Evolutionary conservation across 805 yeast genomes (phyloP).

Genomic region (Dipodascus geniculatus): DNA sequence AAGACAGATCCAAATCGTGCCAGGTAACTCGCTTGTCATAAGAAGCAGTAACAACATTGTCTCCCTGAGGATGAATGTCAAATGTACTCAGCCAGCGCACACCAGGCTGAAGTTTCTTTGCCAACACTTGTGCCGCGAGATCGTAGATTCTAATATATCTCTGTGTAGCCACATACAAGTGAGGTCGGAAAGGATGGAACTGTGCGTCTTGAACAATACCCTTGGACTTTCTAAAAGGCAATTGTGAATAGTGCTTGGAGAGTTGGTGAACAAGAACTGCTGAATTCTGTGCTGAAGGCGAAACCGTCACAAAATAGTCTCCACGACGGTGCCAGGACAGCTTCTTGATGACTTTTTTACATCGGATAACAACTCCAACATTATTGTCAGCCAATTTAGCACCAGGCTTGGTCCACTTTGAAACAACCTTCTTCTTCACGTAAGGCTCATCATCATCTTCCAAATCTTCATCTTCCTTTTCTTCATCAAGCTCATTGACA

Average conservation of each 20-base stretch:
- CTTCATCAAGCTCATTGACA: conserved; percentile 17
- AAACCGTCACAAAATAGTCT: conserved; percentile 91
- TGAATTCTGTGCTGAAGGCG: conserved; percentile 83
- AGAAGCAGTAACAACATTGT: conserved; percentile 82
- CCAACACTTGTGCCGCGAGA: conserved; percentile 69
- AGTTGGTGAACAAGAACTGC: conserved; percentile 91
- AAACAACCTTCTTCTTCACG: conserved; percentile 35
- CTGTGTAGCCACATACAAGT: conserved; percentile 86
- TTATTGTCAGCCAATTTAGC: conserved; percentile 49
- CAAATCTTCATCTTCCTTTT: conserved; percentile 25
- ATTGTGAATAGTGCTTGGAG: conserved; percentile 87
- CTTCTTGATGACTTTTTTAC: conserved; percentile 57
- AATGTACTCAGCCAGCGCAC: conserved; percentile 88
- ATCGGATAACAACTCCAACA: conserved; percentile 59
- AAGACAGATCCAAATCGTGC: conserved; percentile 88
- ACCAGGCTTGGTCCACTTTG: conserved; percentile 78
- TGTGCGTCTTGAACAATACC: conserved; percentile 93
- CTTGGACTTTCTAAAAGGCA: conserved; percentile 86
- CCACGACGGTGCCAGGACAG: conserved; percentile 95
- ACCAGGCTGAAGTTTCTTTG: conserved; percentile 85
- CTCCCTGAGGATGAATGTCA: conserved; percentile 95
- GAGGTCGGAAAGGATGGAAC: conserved; percentile 95
- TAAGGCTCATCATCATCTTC: conserved; percentile 24
- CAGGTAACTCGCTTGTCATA: conserved; percentile 91
- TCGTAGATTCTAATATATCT: conserved; percentile 86